Evolutionary conservation across 805 yeast genomes (phyloP), one percentile per base, ranked within the genome.

Genomic region (Lachancea waltii): DNA sequence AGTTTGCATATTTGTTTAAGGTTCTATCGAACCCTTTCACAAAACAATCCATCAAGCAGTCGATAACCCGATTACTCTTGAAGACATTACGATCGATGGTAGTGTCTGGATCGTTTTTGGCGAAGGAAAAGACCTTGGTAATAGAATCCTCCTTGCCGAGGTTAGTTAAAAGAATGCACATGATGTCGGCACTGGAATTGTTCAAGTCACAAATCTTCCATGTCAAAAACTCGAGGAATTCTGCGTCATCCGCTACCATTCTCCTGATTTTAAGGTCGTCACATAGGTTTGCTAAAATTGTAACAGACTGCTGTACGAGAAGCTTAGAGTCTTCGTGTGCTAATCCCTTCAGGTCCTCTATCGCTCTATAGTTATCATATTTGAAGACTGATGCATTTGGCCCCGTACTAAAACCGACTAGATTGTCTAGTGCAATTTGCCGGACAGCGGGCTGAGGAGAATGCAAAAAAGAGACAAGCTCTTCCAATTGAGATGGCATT

Each of bases 1-100:
- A 90, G 49, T 75, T 73, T 2, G 95, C 92, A 49, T 67, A 71
- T 51, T 72, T 73, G 64, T 85, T 86, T 42, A 86, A 67, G 11
- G 75, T 60, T 55, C 85, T 69, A 51, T 82, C 87, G 32, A 73
- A 69, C 6, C 95, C 95, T 54, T 83, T 83, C 28, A 87, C 95
- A 56, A 86, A 87, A 53, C 89, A 78, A 62, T 85, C 95, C 79
- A 89, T 76, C 22, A 89, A 67, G 58, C 89, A 82, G 51, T 85
- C 95, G 62, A 86, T 69, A 5, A 77, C 79, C 17, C 64, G 69
- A 8, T 48, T 51, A 45, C 83, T 77, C 56, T 69, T 73, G 65
- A 84, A 85, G 5, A 72, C 55, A 3, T 63, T 64, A 35, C 66
- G 68, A 30, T 73, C 72, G 11, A 62, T 53, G 18, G 59, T 42